These are phyloP conservation scores for Erigeron canadensis DNA, from an alignment of 129 eudicot genomes.

Conservation along the genomic window DNA sequence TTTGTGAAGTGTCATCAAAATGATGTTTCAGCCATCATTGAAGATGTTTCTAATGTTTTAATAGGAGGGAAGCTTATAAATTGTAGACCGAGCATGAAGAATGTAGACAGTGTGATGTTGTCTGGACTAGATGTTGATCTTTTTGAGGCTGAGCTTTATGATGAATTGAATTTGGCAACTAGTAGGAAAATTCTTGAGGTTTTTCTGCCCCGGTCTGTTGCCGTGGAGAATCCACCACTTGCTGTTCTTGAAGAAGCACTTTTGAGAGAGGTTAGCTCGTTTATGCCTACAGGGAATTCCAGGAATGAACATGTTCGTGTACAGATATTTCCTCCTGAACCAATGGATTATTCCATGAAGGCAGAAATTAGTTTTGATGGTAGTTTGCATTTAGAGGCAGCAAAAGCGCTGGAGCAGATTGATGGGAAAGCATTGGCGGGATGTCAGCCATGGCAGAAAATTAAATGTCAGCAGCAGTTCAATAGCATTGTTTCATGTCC, in stretches of 20 bases:
- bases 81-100: conserved; percentile 38
- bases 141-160: conserved; percentile 59
- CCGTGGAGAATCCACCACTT: conserved; percentile 52
- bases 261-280: conserved; percentile 60
- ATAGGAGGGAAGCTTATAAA: conserved; percentile 42
- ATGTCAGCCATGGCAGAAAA: conserved; percentile 84
- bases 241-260: conserved; percentile 69
- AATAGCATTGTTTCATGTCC: conserved; percentile 83
- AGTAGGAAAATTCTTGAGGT: conserved; percentile 49
- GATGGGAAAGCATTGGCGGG: conserved; percentile 75
- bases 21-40: conserved; percentile 37
- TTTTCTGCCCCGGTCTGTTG: conserved; percentile 49
- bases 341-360: conserved; percentile 44
- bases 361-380: conserved; percentile 84
- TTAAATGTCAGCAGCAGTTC: conserved; percentile 68
- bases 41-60: conserved; percentile 48
- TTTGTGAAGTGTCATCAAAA: conserved; percentile 53
- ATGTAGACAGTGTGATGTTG: conserved; percentile 45
- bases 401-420: conserved; percentile 82
- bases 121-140: conserved; percentile 48
- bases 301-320: conserved; percentile 51
- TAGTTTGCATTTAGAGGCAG: conserved; percentile 92
- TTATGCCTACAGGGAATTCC: conserved; percentile 70
- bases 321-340: conserved; percentile 53
- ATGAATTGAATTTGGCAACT: conserved; percentile 42